Conservation (phyloP, 768 basidiomycete species). For the Termitomyces sp. region DNA sequence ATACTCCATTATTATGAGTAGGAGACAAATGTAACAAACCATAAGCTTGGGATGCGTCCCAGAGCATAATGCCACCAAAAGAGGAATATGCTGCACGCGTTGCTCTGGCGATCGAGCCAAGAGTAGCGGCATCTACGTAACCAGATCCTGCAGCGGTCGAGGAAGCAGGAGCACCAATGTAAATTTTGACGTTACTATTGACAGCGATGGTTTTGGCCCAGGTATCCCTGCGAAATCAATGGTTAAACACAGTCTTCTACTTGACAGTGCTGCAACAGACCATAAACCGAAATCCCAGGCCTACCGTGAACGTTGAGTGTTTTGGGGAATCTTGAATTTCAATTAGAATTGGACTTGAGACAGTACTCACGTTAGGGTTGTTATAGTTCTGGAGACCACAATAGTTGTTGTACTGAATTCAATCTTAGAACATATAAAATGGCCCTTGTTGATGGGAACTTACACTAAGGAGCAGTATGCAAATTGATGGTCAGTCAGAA, state of each 20-base stretch:
- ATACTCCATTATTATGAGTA: not conserved
- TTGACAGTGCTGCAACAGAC: slow-evolving; percentile 17
- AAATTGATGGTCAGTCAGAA: not conserved
- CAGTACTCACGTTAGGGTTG: slow-evolving; percentile 29
- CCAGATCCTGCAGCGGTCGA: slow-evolving; percentile 45
- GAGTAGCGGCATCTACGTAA: slow-evolving; percentile 39
- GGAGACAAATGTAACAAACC: slow-evolving; percentile 21
- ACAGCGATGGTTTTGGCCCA: slow-evolving; percentile 52
- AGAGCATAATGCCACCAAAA: slow-evolving; percentile 49
- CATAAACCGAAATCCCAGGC: slow-evolving; percentile 44
- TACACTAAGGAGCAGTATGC: slow-evolving; percentile 2
- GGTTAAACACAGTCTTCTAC: not conserved
- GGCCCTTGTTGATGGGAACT: not conserved
- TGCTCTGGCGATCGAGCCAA: slow-evolving; percentile 32
- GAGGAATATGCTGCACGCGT: slow-evolving; percentile 43
- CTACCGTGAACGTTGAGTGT: slow-evolving; percentile 12
- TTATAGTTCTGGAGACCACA: slow-evolving; percentile 32
- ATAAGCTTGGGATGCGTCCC: slow-evolving; percentile 35
- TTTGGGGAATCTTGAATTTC: not conserved
- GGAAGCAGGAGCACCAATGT: slow-evolving; percentile 50
- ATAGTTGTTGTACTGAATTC: slow-evolving; percentile 16
- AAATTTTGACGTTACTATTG: slow-evolving; percentile 48
- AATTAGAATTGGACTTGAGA: too few relatives aligned
- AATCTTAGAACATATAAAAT: not conserved
- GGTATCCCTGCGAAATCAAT: slow-evolving; percentile 31